Evolutionary conservation across 345 rosid genomes (phyloP).

Genomic region (Rhodamnia rubescens): DNA sequence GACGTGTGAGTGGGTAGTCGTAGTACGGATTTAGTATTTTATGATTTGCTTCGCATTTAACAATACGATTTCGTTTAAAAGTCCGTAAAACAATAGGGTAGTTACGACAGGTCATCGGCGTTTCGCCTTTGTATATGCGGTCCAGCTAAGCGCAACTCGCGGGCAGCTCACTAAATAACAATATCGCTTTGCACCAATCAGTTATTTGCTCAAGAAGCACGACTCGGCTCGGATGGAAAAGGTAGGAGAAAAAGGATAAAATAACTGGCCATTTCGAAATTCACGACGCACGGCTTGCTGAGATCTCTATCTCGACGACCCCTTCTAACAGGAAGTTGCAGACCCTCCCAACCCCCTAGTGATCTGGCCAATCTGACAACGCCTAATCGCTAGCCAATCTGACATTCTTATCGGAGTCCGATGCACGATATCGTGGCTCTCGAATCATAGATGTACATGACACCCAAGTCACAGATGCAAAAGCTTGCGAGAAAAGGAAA

Average conservation of each 20-base stretch:
- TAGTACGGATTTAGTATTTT: background rate
- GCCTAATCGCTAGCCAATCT: background rate
- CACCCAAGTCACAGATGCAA: background rate
- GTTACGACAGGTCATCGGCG: background rate
- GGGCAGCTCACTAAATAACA: background rate
- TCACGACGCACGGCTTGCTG: background rate
- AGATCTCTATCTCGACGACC: background rate
- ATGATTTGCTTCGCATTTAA: background rate
- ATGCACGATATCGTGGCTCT: background rate
- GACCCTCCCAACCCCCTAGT: background rate
- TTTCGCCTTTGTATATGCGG: background rate
- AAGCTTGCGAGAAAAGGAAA: background rate
- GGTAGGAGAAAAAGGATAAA: background rate
- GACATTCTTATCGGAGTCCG: background rate
- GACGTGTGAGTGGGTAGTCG: background rate
- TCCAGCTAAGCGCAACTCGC: background rate
- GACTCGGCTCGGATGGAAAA: background rate
- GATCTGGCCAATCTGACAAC: background rate
- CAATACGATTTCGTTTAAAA: background rate
- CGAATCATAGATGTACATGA: background rate
- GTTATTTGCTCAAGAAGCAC: background rate
- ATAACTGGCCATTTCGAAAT: background rate
- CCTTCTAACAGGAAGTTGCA: background rate
- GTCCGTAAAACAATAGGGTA: background rate
- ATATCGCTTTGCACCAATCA: background rate